A percentile compares a stretch with the other conserved stretches of the same genome.
phyloP scores from a whole-genome alignment of 1,284 basidiomycete genomes.

The Ceratobasidium sp. region DNA sequence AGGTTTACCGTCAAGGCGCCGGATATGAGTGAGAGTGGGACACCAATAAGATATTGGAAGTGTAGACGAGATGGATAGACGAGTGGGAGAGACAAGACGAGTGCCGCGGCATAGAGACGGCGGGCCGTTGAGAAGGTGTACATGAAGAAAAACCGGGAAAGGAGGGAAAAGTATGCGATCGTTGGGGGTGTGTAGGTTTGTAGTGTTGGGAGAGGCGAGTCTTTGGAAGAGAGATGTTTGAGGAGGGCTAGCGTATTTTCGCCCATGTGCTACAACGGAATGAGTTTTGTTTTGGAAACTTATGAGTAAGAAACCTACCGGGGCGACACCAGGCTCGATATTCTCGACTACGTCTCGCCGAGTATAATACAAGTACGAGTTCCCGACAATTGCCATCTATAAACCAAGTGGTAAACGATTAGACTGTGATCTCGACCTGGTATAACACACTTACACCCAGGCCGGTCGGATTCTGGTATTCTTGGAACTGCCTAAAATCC shows the following conservation, averaged over 20 bases:
- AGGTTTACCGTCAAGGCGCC: slow-evolving; percentile 73
- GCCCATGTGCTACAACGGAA: slow-evolving; percentile 79
- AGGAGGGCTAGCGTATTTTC: slow-evolving; percentile 90
- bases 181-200: slow-evolving; percentile 64
- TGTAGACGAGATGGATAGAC: slow-evolving; percentile 50
- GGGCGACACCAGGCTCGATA: slow-evolving; percentile 81
- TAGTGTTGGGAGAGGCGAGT: slow-evolving; percentile 71
- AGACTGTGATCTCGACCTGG: no score
- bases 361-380: slow-evolving; percentile 94
- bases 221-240: slow-evolving; percentile 75
- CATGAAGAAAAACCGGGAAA: slow-evolving; percentile 71
- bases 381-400: slow-evolving; percentile 93
- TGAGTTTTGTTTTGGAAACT: background rate
- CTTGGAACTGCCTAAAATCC: slow-evolving; percentile 93
- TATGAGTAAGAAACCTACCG: slow-evolving; percentile 55
- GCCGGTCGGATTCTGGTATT: slow-evolving; percentile 88
- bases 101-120: slow-evolving; percentile 67
- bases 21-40: slow-evolving; percentile 64
- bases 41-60: slow-evolving; percentile 54
- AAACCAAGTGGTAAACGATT: background rate
- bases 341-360: slow-evolving; percentile 84
- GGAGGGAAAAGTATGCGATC: slow-evolving; percentile 81
- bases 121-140: slow-evolving; percentile 80
- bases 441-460: slow-evolving; percentile 70
- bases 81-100: slow-evolving; percentile 59